Evolutionary conservation across 2,329 filamentous ascomycete genomes (phyloP).

Genomic region (Zasmidium angulare): DNA sequence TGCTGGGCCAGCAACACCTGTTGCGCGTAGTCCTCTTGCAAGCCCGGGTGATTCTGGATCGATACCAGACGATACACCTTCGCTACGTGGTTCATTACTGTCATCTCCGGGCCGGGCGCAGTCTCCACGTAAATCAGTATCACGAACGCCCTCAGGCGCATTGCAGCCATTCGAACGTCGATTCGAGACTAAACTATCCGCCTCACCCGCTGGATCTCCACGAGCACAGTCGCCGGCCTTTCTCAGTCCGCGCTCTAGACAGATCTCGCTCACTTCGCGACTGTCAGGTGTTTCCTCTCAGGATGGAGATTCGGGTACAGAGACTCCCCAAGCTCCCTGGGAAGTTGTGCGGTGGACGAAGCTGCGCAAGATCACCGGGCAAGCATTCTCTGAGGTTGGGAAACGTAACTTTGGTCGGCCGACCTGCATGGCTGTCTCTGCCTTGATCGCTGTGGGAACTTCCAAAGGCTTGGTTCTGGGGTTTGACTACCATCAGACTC

Average conservation of each 20-base stretch:
- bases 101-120: conserved; percentile 72
- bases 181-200: conserved; percentile 83
- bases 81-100: conserved; percentile 63
- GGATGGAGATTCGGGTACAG: conserved; percentile 49
- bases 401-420: conserved; percentile 89
- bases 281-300: conserved; percentile 70
- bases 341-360: conserved; percentile 97
- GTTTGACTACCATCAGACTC: conserved; percentile 95
- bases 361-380: conserved; percentile 80
- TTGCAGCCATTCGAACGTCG: conserved; percentile 92
- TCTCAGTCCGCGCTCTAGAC: conserved; percentile 72
- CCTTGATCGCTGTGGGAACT: conserved; percentile 85
- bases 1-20: conserved; percentile 24
- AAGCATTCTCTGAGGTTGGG: conserved; percentile 89
- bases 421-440: conserved; percentile 85
- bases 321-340: conserved; percentile 76
- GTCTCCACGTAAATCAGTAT: conserved; percentile 66
- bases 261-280: conserved; percentile 42
- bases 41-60: conserved; percentile 73
- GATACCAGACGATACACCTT: conserved; percentile 80
- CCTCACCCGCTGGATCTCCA: conserved; percentile 60
- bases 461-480: conserved; percentile 91
- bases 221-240: conserved; percentile 77
- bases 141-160: conserved; percentile 71
- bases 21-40: conserved; percentile 41